Evolutionary conservation across 202 grass and related monocot genomes (phyloP), one percentile per base, ranked within the genome.

Genomic region (Hordeum pubiflorum): DNA sequence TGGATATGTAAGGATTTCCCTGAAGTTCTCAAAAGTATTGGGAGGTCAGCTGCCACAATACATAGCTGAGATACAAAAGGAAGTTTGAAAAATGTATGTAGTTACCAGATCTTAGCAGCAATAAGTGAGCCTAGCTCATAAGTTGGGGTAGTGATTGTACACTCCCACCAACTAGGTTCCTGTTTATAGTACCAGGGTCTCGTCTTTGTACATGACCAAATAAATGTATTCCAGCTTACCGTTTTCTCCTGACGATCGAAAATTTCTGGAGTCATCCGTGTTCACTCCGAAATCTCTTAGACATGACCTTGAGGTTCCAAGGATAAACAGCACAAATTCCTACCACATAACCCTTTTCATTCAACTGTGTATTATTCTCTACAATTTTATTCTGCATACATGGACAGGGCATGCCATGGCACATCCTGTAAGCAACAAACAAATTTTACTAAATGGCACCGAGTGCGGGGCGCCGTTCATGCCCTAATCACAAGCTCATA

Each of bases 401-500:
- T 52, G 69, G 43, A 50, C 22, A 29, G 27, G 27, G 27, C 27
- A 29, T 29, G 27, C 1, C 27, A 79, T 50, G 32, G 10, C 21
- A 44, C 57, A 87, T 43, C 55, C 59, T 83, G 32, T 76, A 85
- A 85, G 9, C 24, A 75, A 69, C 55, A 72, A 83, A 67, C 33
- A 85, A 66, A 78, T 81, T 38, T 61, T 21, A 12, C 13, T 74
- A 48, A 12, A 70, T 72, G 69, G 56, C 75, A 93, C 75, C 20
- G 32, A 87, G 91, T 21, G 52, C 74, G 61, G 61, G 65, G 26
- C 83, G 82, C 37, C 23, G 55, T 69, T 88, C 84, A 98, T 66
- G 96, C 89, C 75, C 92, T 94, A 75, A 98, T 84, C 78, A 98
- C 74, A 58, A 98, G 80, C 60, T 98, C 90, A 64, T 98, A 95